Conservation (phyloP, 2,329 filamentous ascomycete genomes). For the Aspergillus chevalieri region DNA sequence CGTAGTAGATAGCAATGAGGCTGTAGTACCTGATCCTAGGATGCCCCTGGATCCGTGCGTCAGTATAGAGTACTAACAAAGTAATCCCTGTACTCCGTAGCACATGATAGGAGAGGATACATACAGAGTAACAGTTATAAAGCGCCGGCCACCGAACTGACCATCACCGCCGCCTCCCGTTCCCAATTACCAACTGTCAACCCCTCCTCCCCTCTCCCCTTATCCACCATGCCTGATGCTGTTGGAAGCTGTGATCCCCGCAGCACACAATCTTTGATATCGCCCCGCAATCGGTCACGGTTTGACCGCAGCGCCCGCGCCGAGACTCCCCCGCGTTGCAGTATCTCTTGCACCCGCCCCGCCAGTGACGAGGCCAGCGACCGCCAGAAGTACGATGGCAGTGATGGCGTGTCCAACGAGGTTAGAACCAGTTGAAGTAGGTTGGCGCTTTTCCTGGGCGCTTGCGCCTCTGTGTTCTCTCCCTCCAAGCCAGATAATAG, state of each 20-base stretch:
- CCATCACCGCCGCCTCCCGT: constrained; percentile 90
- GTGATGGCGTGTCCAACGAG: constrained; percentile 77
- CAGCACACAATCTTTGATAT: constrained; percentile 76
- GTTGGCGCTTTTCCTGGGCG: constrained; percentile 38
- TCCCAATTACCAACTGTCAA: constrained; percentile 63
- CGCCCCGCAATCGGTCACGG: constrained; percentile 65
- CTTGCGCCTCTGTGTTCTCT: constrained; percentile 29
- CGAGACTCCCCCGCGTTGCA: constrained; percentile 74
- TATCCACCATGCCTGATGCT: constrained; percentile 43
- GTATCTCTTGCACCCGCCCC: constrained; percentile 73
- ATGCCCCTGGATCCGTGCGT: not conserved
- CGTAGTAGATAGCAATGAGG: too few species aligned
- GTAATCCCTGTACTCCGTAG: not conserved
- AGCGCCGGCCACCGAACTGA: constrained; percentile 69
- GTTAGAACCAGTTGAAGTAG: constrained; percentile 68
- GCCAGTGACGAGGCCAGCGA: constrained; percentile 73
- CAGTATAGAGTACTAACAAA: not conserved
- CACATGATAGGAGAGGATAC: not conserved
- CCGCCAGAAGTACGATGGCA: constrained; percentile 91
- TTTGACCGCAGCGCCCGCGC: constrained; percentile 75
- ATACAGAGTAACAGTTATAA: constrained; percentile 22
- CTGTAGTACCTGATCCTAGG: not conserved
- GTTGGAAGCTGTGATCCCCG: constrained; percentile 66
- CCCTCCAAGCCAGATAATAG: constrained; percentile 30
- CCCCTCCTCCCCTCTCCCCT: constrained; percentile 37